A percentile compares a stretch with the other conserved stretches of the same genome.
phyloP scores from a whole-genome alignment of 305 asterid species.

The Rubia peregrina region DNA sequence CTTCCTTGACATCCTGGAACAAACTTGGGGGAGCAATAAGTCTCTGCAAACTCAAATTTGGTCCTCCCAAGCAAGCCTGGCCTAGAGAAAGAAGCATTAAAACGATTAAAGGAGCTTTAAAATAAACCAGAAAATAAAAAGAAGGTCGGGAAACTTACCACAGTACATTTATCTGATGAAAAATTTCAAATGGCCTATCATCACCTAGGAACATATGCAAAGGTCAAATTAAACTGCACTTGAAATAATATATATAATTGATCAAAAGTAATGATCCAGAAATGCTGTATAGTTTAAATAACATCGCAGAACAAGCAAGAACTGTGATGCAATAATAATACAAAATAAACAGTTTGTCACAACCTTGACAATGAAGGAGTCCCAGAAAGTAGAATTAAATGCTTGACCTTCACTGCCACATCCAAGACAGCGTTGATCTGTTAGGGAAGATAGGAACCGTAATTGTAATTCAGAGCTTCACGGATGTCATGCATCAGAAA shows the following conservation, averaged over 20 bases:
- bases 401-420: conserved; percentile 64
- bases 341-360: conserved; percentile 9
- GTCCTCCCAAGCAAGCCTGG: conserved; percentile 88
- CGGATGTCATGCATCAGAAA: not conserved
- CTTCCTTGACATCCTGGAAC: conserved; percentile 57
- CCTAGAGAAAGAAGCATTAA: conserved; percentile 44
- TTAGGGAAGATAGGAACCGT: conserved; percentile 16
- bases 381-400: conserved; percentile 84
- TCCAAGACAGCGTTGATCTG: conserved; percentile 69
- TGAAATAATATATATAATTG: conserved; percentile 11
- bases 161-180: conserved; percentile 85
- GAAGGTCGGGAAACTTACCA: conserved; percentile 54
- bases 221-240: conserved; percentile 27
- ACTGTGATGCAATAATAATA: not conserved
- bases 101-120: conserved; percentile 14
- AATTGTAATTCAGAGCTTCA: not conserved
- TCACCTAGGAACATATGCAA: conserved; percentile 62
- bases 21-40: conserved; percentile 59
- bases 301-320: not conserved
- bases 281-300: not conserved
- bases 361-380: conserved; percentile 99
- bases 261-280: not conserved
- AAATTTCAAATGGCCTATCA: conserved; percentile 91
- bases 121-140: conserved; percentile 11
- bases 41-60: conserved; percentile 77